Evolutionary conservation across 768 basidiomycete species (phyloP).

Genomic region (Cystobasidium tubakii): DNA sequence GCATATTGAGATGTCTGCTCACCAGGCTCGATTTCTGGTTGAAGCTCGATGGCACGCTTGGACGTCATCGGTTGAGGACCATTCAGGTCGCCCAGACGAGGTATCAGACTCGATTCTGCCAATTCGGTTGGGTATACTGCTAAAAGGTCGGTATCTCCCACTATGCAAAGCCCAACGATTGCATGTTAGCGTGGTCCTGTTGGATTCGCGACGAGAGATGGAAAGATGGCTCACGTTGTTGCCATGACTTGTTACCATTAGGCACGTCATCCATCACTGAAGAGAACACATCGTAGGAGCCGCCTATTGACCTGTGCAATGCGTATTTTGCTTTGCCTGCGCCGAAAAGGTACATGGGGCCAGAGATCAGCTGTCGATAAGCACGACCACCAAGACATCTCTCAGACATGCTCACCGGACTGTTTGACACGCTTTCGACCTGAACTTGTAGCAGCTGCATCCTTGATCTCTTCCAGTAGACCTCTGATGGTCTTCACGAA

Average conservation of each 20-base stretch:
- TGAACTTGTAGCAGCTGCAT: slow-evolving; percentile 5
- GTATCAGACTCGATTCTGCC: background rate
- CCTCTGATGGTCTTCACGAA: background rate
- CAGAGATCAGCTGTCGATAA: too few species aligned
- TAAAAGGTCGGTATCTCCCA: slow-evolving; percentile 27
- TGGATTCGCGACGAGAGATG: background rate
- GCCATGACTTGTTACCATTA: background rate
- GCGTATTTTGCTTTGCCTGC: slow-evolving; percentile 23
- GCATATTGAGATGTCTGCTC: background rate
- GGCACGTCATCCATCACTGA: background rate
- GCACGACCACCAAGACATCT: too few species aligned
- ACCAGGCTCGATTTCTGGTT: slow-evolving; percentile 24
- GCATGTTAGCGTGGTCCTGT: background rate
- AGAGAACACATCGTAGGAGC: slow-evolving; percentile 22
- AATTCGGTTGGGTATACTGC: slow-evolving; percentile 1
- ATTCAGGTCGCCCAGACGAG: background rate
- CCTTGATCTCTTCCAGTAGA: slow-evolving; percentile 20
- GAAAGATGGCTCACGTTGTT: background rate
- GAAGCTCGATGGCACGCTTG: slow-evolving; percentile 16
- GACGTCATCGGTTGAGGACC: background rate
- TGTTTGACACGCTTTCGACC: background rate
- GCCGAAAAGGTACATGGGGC: background rate
- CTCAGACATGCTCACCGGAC: background rate
- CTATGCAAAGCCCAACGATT: background rate
- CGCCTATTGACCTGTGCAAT: slow-evolving; percentile 17